Base-by-base conservation (phyloP, 495 filamentous ascomycete species). In the Aspergillus sclerotiicarbonarius region DNA sequence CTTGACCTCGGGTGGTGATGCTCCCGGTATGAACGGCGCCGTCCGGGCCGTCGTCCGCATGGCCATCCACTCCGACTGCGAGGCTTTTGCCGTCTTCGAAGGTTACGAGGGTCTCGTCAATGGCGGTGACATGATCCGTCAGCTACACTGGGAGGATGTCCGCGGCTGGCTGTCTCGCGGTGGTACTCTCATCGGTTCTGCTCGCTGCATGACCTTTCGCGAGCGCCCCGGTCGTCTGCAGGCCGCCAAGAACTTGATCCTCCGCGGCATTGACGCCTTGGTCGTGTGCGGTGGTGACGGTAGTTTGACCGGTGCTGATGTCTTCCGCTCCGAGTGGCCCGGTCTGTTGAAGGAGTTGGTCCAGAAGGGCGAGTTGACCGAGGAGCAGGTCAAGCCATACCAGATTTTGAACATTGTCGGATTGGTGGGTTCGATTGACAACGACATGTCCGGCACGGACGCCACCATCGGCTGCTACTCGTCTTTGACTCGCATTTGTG, bases 271-370 rank as follows among this genome's bases (percentile, higher is more conserved):
- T 66, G 91, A 99, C 70, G 95, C 94, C 32, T 76, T 99, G 67
- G 87, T 99, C 46, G 93, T 99, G 64, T 96, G 92, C 69, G 95
- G 95, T 73, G 95, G 95, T 76, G 95, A 99, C 69, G 95, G 95
- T 56, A 96, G 90, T 64, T 83, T 99, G 70, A 99, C 95, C 25
- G 95, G 95, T 59, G 95, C 95, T 39, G 95, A 99, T 71, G 86
- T 86, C 63, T 98, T 98, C 74, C 84, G 94, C 53, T 75, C 81
- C 18, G 94, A 98, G 72, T 98, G 94, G 95, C 89, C 90, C 1
- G 81, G 85, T 53, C 78, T 99, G 62, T 69, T 98, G 53, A 71
- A 89, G 41, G 95, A 99, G 73, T 80, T 99, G 58, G 85, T 96
- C 19, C 62, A 80, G 20, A 87, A 69, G 6, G 82, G 83, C 15